phyloP scores from a whole-genome alignment of 345 rosid genomes.

The Linum tenue region DNA sequence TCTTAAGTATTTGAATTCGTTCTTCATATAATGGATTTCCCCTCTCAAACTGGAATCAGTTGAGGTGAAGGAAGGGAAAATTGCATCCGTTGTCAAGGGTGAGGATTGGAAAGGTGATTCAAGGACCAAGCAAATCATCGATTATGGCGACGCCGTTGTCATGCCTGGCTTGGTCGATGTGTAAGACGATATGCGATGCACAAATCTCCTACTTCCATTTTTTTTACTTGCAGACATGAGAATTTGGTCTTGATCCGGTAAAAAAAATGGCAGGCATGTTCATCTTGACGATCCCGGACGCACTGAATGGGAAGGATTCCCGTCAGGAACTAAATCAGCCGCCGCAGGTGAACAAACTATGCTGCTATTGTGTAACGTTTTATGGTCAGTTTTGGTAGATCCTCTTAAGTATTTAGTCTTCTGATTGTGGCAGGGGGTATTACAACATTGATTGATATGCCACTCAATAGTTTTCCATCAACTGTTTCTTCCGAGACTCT shows the following conservation, averaged over 20 bases:
- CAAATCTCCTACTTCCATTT: background rate
- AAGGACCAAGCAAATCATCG: conserved; percentile 39
- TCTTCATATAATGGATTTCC: background rate
- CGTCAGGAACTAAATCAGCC: conserved; percentile 93
- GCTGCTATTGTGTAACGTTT: background rate
- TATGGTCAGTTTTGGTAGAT: background rate
- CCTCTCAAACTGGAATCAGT: conserved; percentile 32
- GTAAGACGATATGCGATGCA: conserved; percentile 32
- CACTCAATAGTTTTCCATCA: conserved; percentile 70
- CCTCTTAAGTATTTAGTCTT: background rate
- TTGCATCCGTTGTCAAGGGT: conserved; percentile 50
- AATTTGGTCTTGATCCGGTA: background rate
- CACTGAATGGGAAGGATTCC: conserved; percentile 96
- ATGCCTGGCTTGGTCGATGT: conserved; percentile 96
- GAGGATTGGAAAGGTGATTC: conserved; percentile 46
- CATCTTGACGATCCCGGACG: conserved; percentile 99
- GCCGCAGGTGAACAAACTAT: conserved; percentile 60
- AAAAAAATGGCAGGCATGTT: conserved; percentile 47
- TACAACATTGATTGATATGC: conserved; percentile 89
- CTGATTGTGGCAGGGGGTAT: conserved; percentile 48
- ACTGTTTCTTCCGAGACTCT: conserved; percentile 74
- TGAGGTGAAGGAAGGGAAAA: conserved; percentile 52
- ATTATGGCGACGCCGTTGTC: conserved; percentile 79
- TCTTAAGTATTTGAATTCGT: background rate
- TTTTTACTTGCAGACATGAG: background rate